Conservation (phyloP, 1,284 basidiomycete genomes). For the Cryptococcus sp. region DNA sequence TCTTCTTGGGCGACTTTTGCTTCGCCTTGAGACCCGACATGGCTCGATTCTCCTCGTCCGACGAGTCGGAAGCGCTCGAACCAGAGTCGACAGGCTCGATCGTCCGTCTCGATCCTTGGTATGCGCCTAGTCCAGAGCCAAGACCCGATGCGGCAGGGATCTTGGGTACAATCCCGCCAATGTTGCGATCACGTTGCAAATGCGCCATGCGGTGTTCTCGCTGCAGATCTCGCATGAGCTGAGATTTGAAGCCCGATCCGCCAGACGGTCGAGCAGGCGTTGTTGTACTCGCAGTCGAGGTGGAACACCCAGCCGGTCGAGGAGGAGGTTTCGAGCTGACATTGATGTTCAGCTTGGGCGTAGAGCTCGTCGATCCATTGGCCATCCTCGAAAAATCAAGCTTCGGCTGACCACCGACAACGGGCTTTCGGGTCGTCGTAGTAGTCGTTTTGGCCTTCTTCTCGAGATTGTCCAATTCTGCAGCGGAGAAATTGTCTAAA, state of each 20-base stretch:
- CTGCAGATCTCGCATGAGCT: conserved; percentile 37
- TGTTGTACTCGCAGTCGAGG: conserved; percentile 31
- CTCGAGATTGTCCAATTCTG: conserved; percentile 40
- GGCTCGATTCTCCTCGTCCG: conserved; percentile 54
- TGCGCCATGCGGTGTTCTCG: conserved; percentile 23
- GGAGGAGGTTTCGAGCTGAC: conserved; percentile 24
- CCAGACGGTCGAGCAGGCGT: conserved; percentile 17
- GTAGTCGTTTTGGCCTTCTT: conserved; percentile 24
- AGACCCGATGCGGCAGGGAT: conserved; percentile 29
- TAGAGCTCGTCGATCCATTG: conserved; percentile 3
- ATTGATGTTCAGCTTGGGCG: conserved; percentile 34
- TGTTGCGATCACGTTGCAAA: conserved; percentile 12
- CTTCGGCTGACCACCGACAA: conserved; percentile 1
- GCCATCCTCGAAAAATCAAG: background rate
- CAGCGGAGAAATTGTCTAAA: conserved; percentile 30
- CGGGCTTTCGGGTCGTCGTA: background rate
- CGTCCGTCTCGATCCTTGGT: conserved; percentile 19
- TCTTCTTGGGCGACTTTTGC: conserved; percentile 54
- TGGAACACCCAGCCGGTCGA: conserved; percentile 16
- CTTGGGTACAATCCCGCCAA: conserved; percentile 18
- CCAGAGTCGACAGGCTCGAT: conserved; percentile 21
- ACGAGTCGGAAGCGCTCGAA: conserved; percentile 44
- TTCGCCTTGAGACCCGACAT: conserved; percentile 60
- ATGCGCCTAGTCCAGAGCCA: conserved; percentile 38
- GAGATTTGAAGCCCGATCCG: conserved; percentile 24